phyloP scores from a whole-genome alignment of 2,329 filamentous ascomycete genomes.

The Mycogone perniciosa region DNA sequence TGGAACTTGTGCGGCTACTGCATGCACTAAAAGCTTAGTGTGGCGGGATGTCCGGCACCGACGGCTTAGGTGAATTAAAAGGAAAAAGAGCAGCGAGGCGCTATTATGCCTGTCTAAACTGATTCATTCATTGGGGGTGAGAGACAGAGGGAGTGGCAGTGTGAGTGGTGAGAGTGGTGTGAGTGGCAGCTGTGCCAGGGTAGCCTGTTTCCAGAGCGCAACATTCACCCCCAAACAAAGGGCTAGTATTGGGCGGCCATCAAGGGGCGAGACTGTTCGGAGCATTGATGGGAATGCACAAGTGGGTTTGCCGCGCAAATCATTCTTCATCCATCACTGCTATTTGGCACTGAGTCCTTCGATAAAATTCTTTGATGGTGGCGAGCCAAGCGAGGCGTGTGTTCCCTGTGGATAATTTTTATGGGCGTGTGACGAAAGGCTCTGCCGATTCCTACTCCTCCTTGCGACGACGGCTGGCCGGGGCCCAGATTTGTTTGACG shows the following conservation, averaged over 20 bases:
- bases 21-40: conserved; percentile 24
- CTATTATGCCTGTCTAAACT: background rate
- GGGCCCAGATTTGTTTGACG: background rate
- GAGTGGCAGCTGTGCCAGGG: no score
- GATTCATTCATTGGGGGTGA: conserved; percentile 2
- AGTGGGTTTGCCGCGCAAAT: background rate
- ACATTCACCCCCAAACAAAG: no score
- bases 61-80: background rate
- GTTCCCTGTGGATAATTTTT: conserved; percentile 4
- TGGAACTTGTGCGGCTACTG: conserved; percentile 13
- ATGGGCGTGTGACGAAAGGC: conserved; percentile 6
- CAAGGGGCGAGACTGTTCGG: no score
- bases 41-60: conserved; percentile 22
- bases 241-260: no score
- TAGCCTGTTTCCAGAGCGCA: no score
- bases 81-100: conserved; percentile 18
- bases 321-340: conserved; percentile 4
- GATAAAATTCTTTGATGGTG: background rate
- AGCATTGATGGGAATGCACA: no score
- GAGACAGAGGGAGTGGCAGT: conserved; percentile 2
- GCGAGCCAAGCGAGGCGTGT: background rate
- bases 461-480: background rate
- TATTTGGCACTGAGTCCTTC: background rate
- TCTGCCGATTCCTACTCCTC: conserved; percentile 5
- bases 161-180: background rate